Percentiles rank a stretch among this genome's conserved stretches.
Evolutionary conservation across 768 basidiomycete species (phyloP).

Genomic region (Boletus reticulatus): DNA sequence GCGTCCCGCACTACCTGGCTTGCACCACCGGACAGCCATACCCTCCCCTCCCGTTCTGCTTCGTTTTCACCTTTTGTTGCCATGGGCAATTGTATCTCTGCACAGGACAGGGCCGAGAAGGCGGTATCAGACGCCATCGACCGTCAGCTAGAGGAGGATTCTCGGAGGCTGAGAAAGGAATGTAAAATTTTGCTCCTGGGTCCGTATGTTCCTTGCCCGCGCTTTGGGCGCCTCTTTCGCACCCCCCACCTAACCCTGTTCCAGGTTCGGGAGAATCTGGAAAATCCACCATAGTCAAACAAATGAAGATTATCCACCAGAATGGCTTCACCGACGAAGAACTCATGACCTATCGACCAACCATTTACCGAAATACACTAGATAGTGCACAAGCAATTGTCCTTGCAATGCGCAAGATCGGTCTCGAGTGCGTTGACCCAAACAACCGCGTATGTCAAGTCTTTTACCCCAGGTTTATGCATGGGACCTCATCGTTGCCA

Average conservation of each 20-base stretch:
- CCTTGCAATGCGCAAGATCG: constrained; percentile 82
- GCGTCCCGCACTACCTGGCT: not conserved
- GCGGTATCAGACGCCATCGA: constrained; percentile 75
- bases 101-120: constrained; percentile 54
- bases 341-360: constrained; percentile 69
- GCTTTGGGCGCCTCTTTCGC: constrained; percentile 6
- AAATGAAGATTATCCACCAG: constrained; percentile 99
- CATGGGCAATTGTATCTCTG: constrained; percentile 71
- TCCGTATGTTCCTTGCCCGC: constrained; percentile 37
- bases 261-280: constrained; percentile 93
- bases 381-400: constrained; percentile 88
- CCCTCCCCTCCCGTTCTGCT: not conserved
- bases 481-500: constrained; percentile 11
- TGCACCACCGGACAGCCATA: not conserved
- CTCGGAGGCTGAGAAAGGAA: constrained; percentile 75
- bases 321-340: constrained; percentile 82
- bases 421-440: constrained; percentile 69
- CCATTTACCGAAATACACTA: constrained; percentile 83
- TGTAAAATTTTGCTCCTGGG: constrained; percentile 94
- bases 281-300: constrained; percentile 95
- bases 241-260: not conserved
- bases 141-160: constrained; percentile 83
- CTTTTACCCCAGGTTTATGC: rapidly evolving
- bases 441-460: constrained; percentile 48
- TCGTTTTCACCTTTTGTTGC: not conserved